Base-by-base conservation (phyloP, 2,329 filamentous ascomycete species). In the Cylindrodendrum hubeiense region DNA sequence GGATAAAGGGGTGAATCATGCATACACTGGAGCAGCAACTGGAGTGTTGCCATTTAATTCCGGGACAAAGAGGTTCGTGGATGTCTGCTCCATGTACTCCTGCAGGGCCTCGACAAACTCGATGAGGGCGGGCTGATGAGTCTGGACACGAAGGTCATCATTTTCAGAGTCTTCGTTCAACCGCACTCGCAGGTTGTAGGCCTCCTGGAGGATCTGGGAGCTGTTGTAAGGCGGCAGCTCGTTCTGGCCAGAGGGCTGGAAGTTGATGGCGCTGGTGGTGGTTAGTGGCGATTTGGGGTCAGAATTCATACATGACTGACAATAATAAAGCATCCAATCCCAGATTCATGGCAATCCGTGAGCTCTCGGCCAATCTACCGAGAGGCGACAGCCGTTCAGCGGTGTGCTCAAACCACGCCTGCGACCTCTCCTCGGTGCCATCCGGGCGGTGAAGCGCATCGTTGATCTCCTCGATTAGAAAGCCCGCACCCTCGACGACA, bases 151-250 rank as follows among this genome's bases (percentile, higher is more conserved):
- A 6, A 46, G 55, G 6, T 74, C 69, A 43, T 76, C 69, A 2
- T 60, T 69, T 21, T 71, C 70, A 3, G 65, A 43, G 10, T 71
- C 68, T 1, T 66, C 57, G 6, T 51, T 30, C 13, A 75, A 57
- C 5, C 67, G 63, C n/a, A 56, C 57, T 8, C 71, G 71, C 13
- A 76, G 50, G 9, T 51, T 65, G 9, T 68, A 51, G n/a, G 65
- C 65, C 28, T 73, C 72, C 26, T 74, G 70, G 1, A 75, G 63
- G 4, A 76, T 71, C 63, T 76, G 74, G 10, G 72, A 72, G 63
- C 68, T 73, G 60, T 68, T 70, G 30, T 76, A 76, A 0, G 72
- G 69, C 0, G 74, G 74, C 30, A 76, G 73, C 28, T 74, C 71
- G 41, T 60, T 43, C 19, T 65, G 52, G 17, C 47, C 55, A 19